Evolutionary conservation across 2,329 filamentous ascomycete genomes (phyloP), one percentile per base, ranked within the genome.

Genomic region (Colletotrichum sp.): DNA sequence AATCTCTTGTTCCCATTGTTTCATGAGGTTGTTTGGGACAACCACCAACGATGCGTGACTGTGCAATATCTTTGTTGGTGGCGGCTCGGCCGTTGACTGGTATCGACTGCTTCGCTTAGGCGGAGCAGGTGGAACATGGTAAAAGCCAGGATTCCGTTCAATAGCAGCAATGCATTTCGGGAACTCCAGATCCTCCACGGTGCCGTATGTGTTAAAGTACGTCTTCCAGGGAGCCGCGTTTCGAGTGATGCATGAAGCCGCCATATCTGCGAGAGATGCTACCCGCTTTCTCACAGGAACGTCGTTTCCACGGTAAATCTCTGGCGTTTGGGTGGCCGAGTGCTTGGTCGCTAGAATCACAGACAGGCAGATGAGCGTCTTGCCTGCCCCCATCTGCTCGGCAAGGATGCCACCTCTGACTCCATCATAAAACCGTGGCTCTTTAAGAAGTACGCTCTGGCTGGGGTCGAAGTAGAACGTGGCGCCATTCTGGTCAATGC

Each of bases 1-100:
- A 13, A 98, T 95, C 81, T 98, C 95, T 13, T 92, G 89, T 69
- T 91, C 87, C 96, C 96, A 98, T 82, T 99, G 96, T 69, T 93
- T 90, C 5, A 98, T 87, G 28, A 98, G 87, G 81, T 98, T 98
- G 16, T 92, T 89, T 0, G 96, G 96, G 0, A 96, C 95, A 34
- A 98, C 90, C 22, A 98, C 88, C 5, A 99, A 86, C 0, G 94
- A 98, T 0, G 91, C 90, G 32, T 91, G 89, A 76, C 93, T 95
- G 9, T 97, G 86, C 30, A 88, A 90, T 5, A 98, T 85, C 75
- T 86, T 88, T 26, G 85, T 87, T 1, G 88, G 85, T 0, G 85
- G 82, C 9, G 3, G 83, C 86, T 7, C 89, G 85, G 59, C 77
- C 81, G 16, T 80, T 77, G 71, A 83, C 81, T 82, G 84, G 84